A percentile compares a stretch with the other conserved stretches of the same genome.
Evolutionary conservation across 2,329 filamentous ascomycete genomes (phyloP).

Genomic region (Cryphonectria parasitica): DNA sequence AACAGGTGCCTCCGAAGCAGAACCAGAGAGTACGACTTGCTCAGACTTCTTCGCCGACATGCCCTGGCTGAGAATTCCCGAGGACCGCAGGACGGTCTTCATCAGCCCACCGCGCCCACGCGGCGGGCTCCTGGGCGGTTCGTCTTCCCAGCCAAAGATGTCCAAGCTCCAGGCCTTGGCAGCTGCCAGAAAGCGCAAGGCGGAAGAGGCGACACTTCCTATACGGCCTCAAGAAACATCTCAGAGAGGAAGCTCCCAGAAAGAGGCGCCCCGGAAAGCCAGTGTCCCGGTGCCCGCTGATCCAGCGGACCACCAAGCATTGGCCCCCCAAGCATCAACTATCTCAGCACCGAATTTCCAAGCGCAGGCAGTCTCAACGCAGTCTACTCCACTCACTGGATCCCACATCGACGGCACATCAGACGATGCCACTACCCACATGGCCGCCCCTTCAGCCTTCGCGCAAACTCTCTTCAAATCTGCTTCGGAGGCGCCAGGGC

Average conservation of each 20-base stretch:
- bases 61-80: slow-evolving; percentile 80
- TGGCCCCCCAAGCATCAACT: neutral
- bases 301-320: neutral
- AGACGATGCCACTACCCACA: slow-evolving; percentile 2
- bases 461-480: slow-evolving; percentile 57
- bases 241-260: neutral
- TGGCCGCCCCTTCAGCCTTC: slow-evolving; percentile 57
- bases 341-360: neutral
- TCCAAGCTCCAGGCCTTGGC: slow-evolving; percentile 92
- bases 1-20: slow-evolving; percentile 30
- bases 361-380: neutral
- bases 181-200: slow-evolving; percentile 83
- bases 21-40: slow-evolving; percentile 36
- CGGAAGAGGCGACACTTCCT: slow-evolving; percentile 50
- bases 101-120: slow-evolving; percentile 56
- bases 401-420: slow-evolving; percentile 7
- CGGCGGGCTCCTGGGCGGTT: slow-evolving; percentile 78
- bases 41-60: slow-evolving; percentile 77
- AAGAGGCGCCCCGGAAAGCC: neutral
- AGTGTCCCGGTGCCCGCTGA: neutral
- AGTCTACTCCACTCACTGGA: neutral
- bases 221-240: neutral
- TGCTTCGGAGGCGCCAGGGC: slow-evolving; percentile 33
- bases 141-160: slow-evolving; percentile 67
- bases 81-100: slow-evolving; percentile 66